A percentile compares a stretch with the other conserved stretches of the same genome.
These are phyloP conservation scores for Phycomyces nitens DNA, from an alignment of 192 early-diverging fungal genomes.

Conservation along the genomic window DNA sequence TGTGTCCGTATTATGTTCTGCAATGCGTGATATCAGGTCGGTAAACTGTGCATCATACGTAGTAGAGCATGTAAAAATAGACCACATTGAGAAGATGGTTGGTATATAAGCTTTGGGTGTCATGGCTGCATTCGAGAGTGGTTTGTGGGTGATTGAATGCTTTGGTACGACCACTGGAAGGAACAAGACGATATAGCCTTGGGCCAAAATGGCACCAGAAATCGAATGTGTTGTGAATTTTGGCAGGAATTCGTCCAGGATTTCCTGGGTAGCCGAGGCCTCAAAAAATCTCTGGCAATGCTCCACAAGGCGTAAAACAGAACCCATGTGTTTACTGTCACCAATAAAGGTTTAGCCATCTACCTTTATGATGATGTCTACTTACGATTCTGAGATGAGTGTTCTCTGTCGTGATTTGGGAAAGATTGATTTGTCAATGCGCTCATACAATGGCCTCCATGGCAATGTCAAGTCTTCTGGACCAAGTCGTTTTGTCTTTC, in stretches of 20 bases:
- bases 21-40: constrained; percentile 66
- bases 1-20: constrained; percentile 43
- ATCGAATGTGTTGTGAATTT: constrained; percentile 67
- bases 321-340: constrained; percentile 46
- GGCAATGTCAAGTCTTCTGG: constrained; percentile 61
- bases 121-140: constrained; percentile 22
- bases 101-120: constrained; percentile 68
- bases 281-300: constrained; percentile 67
- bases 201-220: constrained; percentile 49
- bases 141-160: constrained; percentile 13
- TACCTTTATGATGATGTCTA: constrained; percentile 1
- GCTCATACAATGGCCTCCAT: constrained; percentile 74
- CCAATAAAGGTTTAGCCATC: constrained; percentile 5
- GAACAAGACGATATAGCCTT: constrained; percentile 65
- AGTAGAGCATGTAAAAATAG: constrained; percentile 54
- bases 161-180: constrained; percentile 51
- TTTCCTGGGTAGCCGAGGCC: constrained; percentile 57
- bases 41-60: constrained; percentile 70
- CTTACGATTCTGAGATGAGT: constrained; percentile 54
- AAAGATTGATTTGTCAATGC: constrained; percentile 52
- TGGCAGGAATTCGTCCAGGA: constrained; percentile 78
- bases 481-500: constrained; percentile 64
- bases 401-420: constrained; percentile 67
- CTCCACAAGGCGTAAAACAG: constrained; percentile 46
- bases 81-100: constrained; percentile 83